These are phyloP conservation scores for Moesziomyces antarcticus DNA, from an alignment of 1,284 basidiomycete species.

Conservation along the genomic window DNA sequence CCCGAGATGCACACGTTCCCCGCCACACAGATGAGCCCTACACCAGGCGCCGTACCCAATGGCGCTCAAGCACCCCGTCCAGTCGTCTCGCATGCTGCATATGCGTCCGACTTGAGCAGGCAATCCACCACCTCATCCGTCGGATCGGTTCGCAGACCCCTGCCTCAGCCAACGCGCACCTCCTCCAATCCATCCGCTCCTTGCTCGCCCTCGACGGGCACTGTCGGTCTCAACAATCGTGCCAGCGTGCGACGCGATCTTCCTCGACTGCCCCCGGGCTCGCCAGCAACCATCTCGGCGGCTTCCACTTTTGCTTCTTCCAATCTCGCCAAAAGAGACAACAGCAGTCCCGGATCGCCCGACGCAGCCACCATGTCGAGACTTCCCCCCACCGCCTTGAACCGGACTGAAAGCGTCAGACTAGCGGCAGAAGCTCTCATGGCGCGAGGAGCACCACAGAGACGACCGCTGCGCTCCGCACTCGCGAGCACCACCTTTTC, in stretches of 20 bases:
- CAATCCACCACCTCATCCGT: constrained; percentile 46
- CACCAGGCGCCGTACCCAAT: constrained; percentile 15
- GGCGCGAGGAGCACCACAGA: constrained; percentile 52
- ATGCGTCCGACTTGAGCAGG: constrained; percentile 31
- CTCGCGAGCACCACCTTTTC: constrained; percentile 44
- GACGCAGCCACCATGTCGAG: constrained; percentile 17
- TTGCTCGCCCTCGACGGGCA: constrained; percentile 21
- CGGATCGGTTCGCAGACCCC: constrained; percentile 32
- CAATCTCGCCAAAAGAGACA: constrained; percentile 14
- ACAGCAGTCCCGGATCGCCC: constrained; percentile 30
- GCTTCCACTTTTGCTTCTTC: constrained; percentile 19
- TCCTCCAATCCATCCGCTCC: constrained; percentile 41
- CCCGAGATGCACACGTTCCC: constrained; percentile 15
- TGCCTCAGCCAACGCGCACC: constrained; percentile 44
- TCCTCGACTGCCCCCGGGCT: constrained; percentile 36
- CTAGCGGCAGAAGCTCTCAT: constrained; percentile 61
- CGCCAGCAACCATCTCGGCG: constrained; percentile 34
- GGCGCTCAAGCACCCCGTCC: neutral
- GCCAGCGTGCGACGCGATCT: constrained; percentile 38
- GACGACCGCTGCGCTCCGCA: constrained; percentile 40
- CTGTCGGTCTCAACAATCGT: constrained; percentile 18
- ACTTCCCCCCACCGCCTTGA: constrained; percentile 34
- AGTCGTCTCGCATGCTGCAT: constrained; percentile 10
- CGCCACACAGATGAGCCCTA: constrained; percentile 12
- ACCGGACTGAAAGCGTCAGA: constrained; percentile 53